These are phyloP conservation scores for Rhytidhysteron rufulum DNA, from an alignment of 2,329 filamentous ascomycete genomes.

Conservation along the genomic window DNA sequence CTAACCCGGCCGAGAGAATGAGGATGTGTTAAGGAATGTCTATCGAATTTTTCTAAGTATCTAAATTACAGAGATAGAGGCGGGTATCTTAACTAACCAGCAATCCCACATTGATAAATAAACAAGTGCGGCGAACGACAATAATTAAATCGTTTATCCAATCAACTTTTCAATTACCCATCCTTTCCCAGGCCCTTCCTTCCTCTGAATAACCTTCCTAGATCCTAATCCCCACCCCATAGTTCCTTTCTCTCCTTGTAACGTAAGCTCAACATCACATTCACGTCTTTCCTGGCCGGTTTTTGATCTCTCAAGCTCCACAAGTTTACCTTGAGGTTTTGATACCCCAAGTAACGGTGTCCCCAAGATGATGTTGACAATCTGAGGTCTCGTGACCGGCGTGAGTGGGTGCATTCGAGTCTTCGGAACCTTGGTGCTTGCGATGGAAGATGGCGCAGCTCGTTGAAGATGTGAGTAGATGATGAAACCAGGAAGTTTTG, in stretches of 20 bases:
- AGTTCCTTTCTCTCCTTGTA: conserved; percentile 64
- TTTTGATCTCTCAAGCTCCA: conserved; percentile 46
- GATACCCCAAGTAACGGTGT: conserved; percentile 81
- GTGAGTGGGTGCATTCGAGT: conserved; percentile 88
- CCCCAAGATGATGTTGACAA: conserved; percentile 74
- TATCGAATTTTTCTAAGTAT: no score
- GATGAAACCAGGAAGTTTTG: conserved; percentile 73
- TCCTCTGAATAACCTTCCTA: conserved; percentile 78
- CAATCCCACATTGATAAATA: no score
- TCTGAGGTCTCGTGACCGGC: conserved; percentile 68
- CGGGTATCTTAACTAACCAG: no score
- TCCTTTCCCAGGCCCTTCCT: conserved; percentile 61
- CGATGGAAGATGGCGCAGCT: conserved; percentile 45
- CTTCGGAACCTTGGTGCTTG: conserved; percentile 45
- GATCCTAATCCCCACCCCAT: conserved; percentile 81
- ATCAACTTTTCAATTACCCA: conserved; percentile 66
- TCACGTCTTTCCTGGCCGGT: conserved; percentile 57
- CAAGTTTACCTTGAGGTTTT: conserved; percentile 85
- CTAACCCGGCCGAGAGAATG: no score
- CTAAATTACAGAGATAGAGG: no score
- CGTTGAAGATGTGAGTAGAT: conserved; percentile 84
- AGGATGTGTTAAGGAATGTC: no score
- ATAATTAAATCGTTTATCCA: conserved; percentile 11
- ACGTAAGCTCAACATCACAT: conserved; percentile 77
- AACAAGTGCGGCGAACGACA: neutral